Evolutionary conservation across 2,329 filamentous ascomycete genomes (phyloP), one percentile per base, ranked within the genome.

Genomic region (Orbilia blumenaviensis): DNA sequence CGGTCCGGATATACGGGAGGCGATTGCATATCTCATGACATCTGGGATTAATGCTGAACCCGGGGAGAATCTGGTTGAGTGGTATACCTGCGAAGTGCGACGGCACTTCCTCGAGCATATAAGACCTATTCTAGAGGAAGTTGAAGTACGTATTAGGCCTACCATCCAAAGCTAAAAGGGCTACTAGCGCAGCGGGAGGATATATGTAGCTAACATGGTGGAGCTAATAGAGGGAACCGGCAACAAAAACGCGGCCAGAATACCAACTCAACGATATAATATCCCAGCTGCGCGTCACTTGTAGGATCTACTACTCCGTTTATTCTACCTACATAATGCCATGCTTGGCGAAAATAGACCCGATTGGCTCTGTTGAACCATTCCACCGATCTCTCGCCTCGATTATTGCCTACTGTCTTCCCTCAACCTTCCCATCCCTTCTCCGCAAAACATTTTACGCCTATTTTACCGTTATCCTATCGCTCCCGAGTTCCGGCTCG

Each of bases 11-110:
- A 77, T 64, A 10, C 36, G 74, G 8, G 79, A 80, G 64, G 79
- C 79, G 0, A 78, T 81, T 36, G 67, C 78, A 21, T 80, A 80
- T 48, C 69, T 80, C 14, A 66, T 79, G 58, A 73, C 71, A 2
- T 77, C 71, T 14, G 73, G 72, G 60, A 61, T 67, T 6, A 72
- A 62, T 27, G 52, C 66, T 9, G 52, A 69, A 23, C 58, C 72
- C 34, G 72, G 79, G n/a, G 78, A 79, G 52, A 81, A 61, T 48
- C 60, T 81, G 18, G 42, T 78, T 25, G 80, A 81, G 66, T 81
- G 80, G 80, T 81, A 80, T 67, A 78, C 64, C 9, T 80, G 78
- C 60, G 80, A 81, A 63, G 79, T 80, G 38, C 72, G 79, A 64
- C 61, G 80, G 72, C 80, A 81, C 58, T 80, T 80, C 42, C 64